phyloP scores from a whole-genome alignment of 163 green algal genomes.

The Chlamydomonas reinhardtii region DNA sequence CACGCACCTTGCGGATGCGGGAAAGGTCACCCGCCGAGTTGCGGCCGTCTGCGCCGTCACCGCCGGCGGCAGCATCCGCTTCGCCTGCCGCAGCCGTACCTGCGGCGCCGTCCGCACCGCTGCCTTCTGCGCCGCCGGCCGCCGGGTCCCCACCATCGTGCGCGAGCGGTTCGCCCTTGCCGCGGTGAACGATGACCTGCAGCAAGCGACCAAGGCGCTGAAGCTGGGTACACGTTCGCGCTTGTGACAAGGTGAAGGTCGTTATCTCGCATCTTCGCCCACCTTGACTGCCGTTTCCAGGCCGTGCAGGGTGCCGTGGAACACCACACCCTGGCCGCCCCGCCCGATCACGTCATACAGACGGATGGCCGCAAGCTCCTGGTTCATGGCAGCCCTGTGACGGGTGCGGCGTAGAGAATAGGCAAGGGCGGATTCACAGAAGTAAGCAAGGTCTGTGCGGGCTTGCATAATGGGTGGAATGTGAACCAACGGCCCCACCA shows the following conservation, averaged over 20 bases:
- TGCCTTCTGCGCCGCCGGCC: neutral
- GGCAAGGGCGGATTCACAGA: too few species aligned
- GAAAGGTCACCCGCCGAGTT: slow-evolving; percentile 10
- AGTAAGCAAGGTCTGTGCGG: too few species aligned
- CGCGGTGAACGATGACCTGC: slow-evolving; percentile 25
- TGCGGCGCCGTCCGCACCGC: neutral
- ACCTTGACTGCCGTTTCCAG: slow-evolving; percentile 44
- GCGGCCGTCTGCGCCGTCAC: neutral
- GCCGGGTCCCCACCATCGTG: slow-evolving; percentile 17
- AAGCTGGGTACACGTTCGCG: too few species aligned
- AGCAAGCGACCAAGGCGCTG: too few species aligned
- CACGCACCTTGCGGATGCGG: slow-evolving; percentile 28
- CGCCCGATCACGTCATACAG: slow-evolving; percentile 39
- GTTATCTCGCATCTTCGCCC: too few species aligned
- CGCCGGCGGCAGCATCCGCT: neutral
- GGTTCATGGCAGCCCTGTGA: slow-evolving; percentile 2
- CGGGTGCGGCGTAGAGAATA: too few species aligned
- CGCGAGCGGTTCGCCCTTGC: slow-evolving; percentile 34
- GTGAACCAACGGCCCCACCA: too few species aligned
- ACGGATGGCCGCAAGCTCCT: slow-evolving; percentile 36
- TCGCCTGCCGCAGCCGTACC: neutral
- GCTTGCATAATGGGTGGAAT: too few species aligned
- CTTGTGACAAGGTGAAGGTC: too few species aligned
- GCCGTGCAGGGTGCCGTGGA: slow-evolving; percentile 36
- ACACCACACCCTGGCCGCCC: slow-evolving; percentile 36